Percentiles rank a stretch among this genome's conserved stretches.
phyloP scores from a whole-genome alignment of 2,329 filamentous ascomycete species.

The Fusarium nematophilum region DNA sequence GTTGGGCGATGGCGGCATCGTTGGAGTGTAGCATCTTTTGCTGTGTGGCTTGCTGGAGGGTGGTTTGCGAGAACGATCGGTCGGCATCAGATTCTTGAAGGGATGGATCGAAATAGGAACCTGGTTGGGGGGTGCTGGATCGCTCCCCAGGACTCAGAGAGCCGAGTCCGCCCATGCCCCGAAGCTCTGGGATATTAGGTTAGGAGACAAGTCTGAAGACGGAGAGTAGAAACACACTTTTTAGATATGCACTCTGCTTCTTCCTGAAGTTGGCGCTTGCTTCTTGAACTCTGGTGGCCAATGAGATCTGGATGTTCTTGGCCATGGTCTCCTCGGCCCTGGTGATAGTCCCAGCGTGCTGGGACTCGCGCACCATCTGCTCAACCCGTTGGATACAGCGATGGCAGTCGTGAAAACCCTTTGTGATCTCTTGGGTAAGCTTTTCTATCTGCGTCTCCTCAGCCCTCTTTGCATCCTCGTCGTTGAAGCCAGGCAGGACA shows the following conservation, averaged over 20 bases:
- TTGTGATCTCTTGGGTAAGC: conserved; percentile 90
- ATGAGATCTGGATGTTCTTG: conserved; percentile 91
- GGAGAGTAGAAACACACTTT: conserved; percentile 69
- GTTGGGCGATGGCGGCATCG: conserved; percentile 87
- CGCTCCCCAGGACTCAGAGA: conserved; percentile 63
- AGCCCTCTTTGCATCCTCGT: conserved; percentile 86
- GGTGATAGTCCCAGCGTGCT: conserved; percentile 76
- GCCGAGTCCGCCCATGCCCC: conserved; percentile 73
- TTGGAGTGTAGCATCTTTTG: conserved; percentile 77
- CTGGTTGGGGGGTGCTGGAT: conserved; percentile 61
- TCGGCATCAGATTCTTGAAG: conserved; percentile 94
- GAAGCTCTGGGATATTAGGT: conserved; percentile 68
- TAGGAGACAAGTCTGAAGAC: conserved; percentile 5
- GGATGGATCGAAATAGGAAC: conserved; percentile 82
- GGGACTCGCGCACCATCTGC: conserved; percentile 84
- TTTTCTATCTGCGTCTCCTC: conserved; percentile 93
- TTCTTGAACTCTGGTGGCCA: conserved; percentile 90
- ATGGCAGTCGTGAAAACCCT: conserved; percentile 90
- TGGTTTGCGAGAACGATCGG: conserved; percentile 89
- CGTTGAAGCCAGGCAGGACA: conserved; percentile 94
- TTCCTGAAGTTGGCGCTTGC: conserved; percentile 93
- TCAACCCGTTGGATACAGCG: conserved; percentile 89
- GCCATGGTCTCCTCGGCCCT: conserved; percentile 95
- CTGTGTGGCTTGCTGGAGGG: conserved; percentile 81
- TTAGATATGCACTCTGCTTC: conserved; percentile 96